These are phyloP conservation scores for Ogataea trehalophila DNA, from an alignment of 805 yeast species.

Conservation along the genomic window DNA sequence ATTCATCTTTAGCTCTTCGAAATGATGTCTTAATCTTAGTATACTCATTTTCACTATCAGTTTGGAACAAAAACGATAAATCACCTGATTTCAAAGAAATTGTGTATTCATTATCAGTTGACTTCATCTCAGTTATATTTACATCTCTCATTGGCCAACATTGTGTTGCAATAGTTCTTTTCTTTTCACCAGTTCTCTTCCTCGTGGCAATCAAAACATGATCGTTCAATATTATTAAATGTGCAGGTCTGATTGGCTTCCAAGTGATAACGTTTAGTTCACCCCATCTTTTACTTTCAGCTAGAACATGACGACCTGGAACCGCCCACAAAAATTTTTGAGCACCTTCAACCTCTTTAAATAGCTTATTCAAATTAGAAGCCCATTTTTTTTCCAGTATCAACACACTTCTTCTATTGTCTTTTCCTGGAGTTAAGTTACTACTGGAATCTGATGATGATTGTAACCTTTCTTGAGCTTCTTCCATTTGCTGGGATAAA, in stretches of 20 bases:
- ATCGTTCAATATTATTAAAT: conserved; percentile 74
- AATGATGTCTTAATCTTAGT: conserved; percentile 49
- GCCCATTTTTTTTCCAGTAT: conserved; percentile 82
- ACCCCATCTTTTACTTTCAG: conserved; percentile 80
- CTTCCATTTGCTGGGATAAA: conserved; percentile 38
- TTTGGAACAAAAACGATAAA: conserved; percentile 49
- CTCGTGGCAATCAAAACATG: conserved; percentile 68
- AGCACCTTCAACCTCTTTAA: conserved; percentile 87
- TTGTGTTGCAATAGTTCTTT: conserved; percentile 55
- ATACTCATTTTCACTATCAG: conserved; percentile 56
- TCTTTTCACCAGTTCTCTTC: conserved; percentile 35
- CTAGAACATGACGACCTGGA: conserved; percentile 76
- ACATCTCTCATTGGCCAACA: conserved; percentile 75
- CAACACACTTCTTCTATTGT: conserved; percentile 65
- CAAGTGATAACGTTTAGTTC: conserved; percentile 83
- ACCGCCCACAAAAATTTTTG: conserved; percentile 68
- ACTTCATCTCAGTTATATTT: conserved; percentile 33
- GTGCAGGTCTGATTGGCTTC: conserved; percentile 73
- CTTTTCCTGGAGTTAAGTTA: conserved; percentile 23
- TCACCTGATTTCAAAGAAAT: conserved; percentile 15
- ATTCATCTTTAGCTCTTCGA: conserved; percentile 57
- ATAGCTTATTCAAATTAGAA: conserved; percentile 59
- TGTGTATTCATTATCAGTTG: conserved; percentile 11
- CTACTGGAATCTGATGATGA: conserved; percentile 15
- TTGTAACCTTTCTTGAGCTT: conserved; percentile 18